phyloP scores from a whole-genome alignment of 1,284 basidiomycete species.

The Microbotryum scabiosae region DNA sequence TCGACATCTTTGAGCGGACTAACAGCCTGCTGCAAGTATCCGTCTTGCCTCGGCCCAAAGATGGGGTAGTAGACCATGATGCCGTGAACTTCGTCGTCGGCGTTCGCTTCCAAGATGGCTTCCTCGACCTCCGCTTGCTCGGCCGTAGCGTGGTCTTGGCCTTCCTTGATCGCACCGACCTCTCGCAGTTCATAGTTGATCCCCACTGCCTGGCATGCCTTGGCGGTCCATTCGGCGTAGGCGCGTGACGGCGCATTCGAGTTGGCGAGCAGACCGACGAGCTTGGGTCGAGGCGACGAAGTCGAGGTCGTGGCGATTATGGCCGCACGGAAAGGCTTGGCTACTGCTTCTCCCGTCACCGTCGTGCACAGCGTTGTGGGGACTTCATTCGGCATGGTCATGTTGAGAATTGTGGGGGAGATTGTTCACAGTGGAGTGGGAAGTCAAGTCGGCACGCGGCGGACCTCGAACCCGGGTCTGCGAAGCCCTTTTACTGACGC shows the following conservation, averaged over 20 bases:
- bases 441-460: not conserved
- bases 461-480: not conserved
- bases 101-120: slow-evolving; percentile 67
- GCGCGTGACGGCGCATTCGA: slow-evolving; percentile 74
- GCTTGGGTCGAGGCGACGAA: slow-evolving; percentile 50
- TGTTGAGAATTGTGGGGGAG: not conserved
- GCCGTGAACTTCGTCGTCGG: slow-evolving; percentile 35
- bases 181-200: slow-evolving; percentile 73
- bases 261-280: slow-evolving; percentile 88
- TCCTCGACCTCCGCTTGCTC: slow-evolving; percentile 58
- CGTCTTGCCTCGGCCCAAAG: slow-evolving; percentile 58
- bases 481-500: not conserved
- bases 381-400: not conserved
- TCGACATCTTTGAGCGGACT: slow-evolving; percentile 96
- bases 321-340: slow-evolving; percentile 25
- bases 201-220: slow-evolving; percentile 80
- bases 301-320: slow-evolving; percentile 12
- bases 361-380: slow-evolving; percentile 1
- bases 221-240: slow-evolving; percentile 89
- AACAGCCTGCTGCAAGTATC: slow-evolving; percentile 90
- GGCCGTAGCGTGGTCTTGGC: slow-evolving; percentile 40
- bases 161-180: slow-evolving; percentile 50
- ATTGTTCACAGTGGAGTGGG: not conserved
- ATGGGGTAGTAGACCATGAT: slow-evolving; percentile 57
- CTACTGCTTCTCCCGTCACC: slow-evolving; percentile 25